Conservation (phyloP, 2,329 filamentous ascomycete species). For the Alternaria gansuensis region DNA sequence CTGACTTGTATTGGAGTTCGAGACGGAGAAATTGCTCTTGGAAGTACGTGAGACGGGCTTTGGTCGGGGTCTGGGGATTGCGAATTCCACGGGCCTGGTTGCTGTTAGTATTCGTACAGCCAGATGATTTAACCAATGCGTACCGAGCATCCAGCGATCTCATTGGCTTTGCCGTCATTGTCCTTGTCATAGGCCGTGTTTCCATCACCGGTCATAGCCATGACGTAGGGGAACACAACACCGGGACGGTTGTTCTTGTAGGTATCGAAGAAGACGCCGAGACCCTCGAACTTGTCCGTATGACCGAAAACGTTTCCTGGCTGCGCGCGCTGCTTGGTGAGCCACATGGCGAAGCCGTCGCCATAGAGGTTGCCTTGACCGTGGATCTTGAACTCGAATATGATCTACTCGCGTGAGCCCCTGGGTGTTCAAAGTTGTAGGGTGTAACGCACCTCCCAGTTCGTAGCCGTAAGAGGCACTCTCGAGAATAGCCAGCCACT, state of each 20-base stretch:
- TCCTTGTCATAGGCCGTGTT: slow-evolving; percentile 88
- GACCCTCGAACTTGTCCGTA: slow-evolving; percentile 87
- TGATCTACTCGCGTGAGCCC: slow-evolving; percentile 66
- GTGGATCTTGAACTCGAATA: slow-evolving; percentile 93
- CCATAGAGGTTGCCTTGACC: slow-evolving; percentile 90
- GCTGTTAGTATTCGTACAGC: slow-evolving; percentile 19
- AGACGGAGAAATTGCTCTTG: slow-evolving; percentile 91
- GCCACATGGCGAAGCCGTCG: slow-evolving; percentile 97
- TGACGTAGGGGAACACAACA: slow-evolving; percentile 94
- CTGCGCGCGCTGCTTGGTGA: slow-evolving; percentile 89
- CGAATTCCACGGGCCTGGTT: slow-evolving; percentile 81
- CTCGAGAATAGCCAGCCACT: slow-evolving; percentile 93
- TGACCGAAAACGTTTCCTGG: slow-evolving; percentile 87
- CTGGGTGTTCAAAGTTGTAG: neutral
- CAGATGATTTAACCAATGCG: slow-evolving; percentile 33
- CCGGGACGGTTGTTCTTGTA: slow-evolving; percentile 99
- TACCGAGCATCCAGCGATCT: slow-evolving; percentile 91
- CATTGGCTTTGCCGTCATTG: slow-evolving; percentile 91
- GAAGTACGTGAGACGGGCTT: slow-evolving; percentile 91
- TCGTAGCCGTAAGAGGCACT: slow-evolving; percentile 93
- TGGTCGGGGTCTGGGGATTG: slow-evolving; percentile 76
- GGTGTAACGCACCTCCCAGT: slow-evolving; percentile 76
- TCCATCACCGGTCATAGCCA: slow-evolving; percentile 97
- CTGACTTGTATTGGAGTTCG: slow-evolving; percentile 92
- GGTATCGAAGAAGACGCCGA: slow-evolving; percentile 96